A percentile compares a stretch with the other conserved stretches of the same genome.
Conservation (phyloP, 169 alveolate genomes). For the Plasmodium ovale region DNA sequence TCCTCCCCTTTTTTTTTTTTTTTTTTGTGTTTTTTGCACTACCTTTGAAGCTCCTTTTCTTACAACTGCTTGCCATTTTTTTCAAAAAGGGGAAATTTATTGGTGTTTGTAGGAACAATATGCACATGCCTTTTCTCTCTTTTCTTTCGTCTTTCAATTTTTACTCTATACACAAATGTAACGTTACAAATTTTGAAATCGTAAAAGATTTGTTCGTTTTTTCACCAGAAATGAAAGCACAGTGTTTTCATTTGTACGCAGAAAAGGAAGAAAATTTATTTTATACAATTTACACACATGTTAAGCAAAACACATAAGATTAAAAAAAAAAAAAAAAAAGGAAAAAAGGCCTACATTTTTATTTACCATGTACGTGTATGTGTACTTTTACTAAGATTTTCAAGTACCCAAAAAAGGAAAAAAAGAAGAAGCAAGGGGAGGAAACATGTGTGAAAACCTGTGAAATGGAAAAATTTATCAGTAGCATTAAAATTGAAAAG, state of each 20-base stretch:
- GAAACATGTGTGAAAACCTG: neutral
- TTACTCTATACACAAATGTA: neutral
- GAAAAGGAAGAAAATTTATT: neutral
- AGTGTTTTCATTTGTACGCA: neutral
- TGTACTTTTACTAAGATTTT: neutral
- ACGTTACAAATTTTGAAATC: neutral
- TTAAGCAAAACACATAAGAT: neutral
- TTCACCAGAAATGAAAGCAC: neutral
- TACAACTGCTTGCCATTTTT: neutral
- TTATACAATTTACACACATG: neutral
- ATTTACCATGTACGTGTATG: no score
- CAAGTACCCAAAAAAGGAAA: constrained; percentile 12
- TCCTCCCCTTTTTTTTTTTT: neutral
- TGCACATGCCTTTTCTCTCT: neutral
- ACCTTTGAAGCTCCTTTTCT: no score
- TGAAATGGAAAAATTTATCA: neutral
- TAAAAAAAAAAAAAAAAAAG: neutral
- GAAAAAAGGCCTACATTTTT: neutral
- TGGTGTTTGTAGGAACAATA: neutral
- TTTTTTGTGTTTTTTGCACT: no score
- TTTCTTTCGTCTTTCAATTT: neutral
- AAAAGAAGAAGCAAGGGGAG: neutral
- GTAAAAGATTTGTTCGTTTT: neutral
- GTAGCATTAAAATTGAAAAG: neutral
- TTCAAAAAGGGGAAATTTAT: neutral